Conservation (phyloP, 2,329 filamentous ascomycete species). For the Aspergillus hortae region DNA sequence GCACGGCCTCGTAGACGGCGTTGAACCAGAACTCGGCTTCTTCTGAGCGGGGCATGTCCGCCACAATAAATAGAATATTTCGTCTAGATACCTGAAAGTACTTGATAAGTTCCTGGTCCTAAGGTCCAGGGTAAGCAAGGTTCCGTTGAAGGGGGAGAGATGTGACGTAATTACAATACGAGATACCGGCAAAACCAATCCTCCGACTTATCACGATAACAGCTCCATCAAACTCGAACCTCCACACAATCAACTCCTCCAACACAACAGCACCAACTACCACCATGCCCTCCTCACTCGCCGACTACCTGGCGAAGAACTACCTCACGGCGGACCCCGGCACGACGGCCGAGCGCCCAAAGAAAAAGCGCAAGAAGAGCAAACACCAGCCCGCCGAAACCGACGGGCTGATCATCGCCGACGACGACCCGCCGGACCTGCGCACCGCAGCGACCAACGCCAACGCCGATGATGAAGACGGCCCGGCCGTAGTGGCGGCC, state of each 20-base stretch:
- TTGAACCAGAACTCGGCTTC: slow-evolving; percentile 49
- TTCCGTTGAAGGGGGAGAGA: neutral
- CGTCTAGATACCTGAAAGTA: too few relatives aligned
- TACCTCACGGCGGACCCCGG: slow-evolving; percentile 69
- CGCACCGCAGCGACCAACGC: slow-evolving; percentile 23
- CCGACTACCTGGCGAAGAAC: slow-evolving; percentile 84
- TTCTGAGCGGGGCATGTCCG: slow-evolving; percentile 43
- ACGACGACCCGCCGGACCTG: slow-evolving; percentile 39
- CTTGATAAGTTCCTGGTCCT: too few relatives aligned
- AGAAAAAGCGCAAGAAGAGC: slow-evolving; percentile 56
- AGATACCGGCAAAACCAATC: slow-evolving; percentile 6
- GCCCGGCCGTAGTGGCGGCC: slow-evolving; percentile 26
- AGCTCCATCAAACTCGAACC: neutral
- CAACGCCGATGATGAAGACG: slow-evolving; percentile 36
- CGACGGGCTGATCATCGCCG: slow-evolving; percentile 37
- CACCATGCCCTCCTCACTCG: slow-evolving; percentile 58
- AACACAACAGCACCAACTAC: neutral
- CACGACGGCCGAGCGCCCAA: slow-evolving; percentile 41
- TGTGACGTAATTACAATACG: neutral
- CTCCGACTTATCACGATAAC: slow-evolving; percentile 5
- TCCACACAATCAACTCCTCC: neutral
- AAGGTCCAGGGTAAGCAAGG: neutral
- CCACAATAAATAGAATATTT: too few relatives aligned
- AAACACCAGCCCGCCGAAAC: slow-evolving; percentile 43
- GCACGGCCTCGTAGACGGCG: slow-evolving; percentile 77